Percentiles rank a stretch among this genome's conserved stretches.
Evolutionary conservation across 2,329 filamentous ascomycete genomes (phyloP).

Genomic region (Arthroderma sp.): DNA sequence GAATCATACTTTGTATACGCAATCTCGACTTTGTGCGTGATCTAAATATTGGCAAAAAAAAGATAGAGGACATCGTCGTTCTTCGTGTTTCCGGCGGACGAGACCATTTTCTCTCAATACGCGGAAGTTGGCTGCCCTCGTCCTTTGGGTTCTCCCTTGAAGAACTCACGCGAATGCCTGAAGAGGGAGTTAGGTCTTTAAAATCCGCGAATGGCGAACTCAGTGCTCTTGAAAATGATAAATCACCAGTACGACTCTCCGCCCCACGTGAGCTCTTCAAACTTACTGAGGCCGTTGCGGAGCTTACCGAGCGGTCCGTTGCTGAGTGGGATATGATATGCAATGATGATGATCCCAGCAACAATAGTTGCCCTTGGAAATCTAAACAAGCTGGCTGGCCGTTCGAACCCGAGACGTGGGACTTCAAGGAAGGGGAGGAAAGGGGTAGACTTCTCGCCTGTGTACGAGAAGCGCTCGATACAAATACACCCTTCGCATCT

Average conservation of each 20-base stretch:
- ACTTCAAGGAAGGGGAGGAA: constrained; percentile 25
- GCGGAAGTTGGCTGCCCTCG: constrained; percentile 65
- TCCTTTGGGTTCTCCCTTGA: constrained; percentile 77
- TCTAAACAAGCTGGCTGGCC: constrained; percentile 43
- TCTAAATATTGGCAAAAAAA: constrained; percentile 55
- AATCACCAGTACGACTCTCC: constrained; percentile 47
- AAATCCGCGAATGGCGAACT: constrained; percentile 25
- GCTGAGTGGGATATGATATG: constrained; percentile 51
- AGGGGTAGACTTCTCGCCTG: constrained; percentile 32
- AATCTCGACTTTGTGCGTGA: constrained; percentile 50
- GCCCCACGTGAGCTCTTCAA: constrained; percentile 81
- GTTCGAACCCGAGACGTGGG: constrained; percentile 41
- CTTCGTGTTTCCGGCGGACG: constrained; percentile 70
- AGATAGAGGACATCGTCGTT: constrained; percentile 76
- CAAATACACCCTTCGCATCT: constrained; percentile 47
- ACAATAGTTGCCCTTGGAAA: constrained; percentile 40
- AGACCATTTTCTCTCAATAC: constrained; percentile 81
- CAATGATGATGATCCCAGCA: constrained; percentile 15
- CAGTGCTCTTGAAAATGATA: constrained; percentile 20
- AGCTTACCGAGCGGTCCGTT: constrained; percentile 43
- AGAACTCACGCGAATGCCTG: constrained; percentile 72
- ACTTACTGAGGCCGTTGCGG: constrained; percentile 67
- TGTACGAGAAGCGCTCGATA: constrained; percentile 57
- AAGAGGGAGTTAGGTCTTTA: constrained; percentile 62
- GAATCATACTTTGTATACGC: constrained; percentile 55